phyloP scores from a whole-genome alignment of 176 grass and related monocot species.

The Carex parvula region DNA sequence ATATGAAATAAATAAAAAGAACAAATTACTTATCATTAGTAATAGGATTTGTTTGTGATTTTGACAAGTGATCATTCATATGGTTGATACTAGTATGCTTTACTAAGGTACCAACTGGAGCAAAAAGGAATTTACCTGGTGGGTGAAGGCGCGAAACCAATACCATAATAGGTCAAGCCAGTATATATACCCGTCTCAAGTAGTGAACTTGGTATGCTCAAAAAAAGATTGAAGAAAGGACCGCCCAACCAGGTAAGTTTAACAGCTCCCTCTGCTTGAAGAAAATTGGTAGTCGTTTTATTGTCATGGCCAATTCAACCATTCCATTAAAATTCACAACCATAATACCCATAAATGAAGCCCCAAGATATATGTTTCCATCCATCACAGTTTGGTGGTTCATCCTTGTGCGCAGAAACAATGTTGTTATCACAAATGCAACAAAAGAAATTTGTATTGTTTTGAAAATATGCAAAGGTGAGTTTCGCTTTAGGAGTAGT shows the following conservation, averaged over 20 bases:
- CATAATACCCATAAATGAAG: too few relatives aligned
- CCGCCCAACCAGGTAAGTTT: too few relatives aligned
- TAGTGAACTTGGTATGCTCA: too few relatives aligned
- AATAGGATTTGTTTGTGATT: not conserved
- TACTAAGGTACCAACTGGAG: not conserved
- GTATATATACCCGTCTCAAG: too few relatives aligned
- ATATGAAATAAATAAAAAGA: conserved; percentile 21
- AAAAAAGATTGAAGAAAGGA: too few relatives aligned
- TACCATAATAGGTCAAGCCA: too few relatives aligned
- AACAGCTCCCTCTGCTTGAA: too few relatives aligned
- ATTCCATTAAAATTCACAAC: too few relatives aligned
- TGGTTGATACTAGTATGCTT: not conserved
- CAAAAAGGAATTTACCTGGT: not conserved
- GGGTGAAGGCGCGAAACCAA: too few relatives aligned
- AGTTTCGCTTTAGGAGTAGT: conserved; percentile 78
- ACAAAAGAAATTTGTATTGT: conserved; percentile 68
- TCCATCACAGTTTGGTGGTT: conserved; percentile 56
- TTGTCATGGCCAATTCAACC: too few relatives aligned
- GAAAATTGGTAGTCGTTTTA: too few relatives aligned
- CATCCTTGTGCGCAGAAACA: conserved; percentile 75
- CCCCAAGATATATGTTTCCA: conserved; percentile 28
- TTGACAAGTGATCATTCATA: not conserved
- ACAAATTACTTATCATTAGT: conserved; percentile 3
- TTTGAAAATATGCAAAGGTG: conserved; percentile 87
- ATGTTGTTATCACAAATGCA: conserved; percentile 69